Base-by-base conservation (phyloP, 139 green algal genomes). In the Coelastrella sp. region DNA sequence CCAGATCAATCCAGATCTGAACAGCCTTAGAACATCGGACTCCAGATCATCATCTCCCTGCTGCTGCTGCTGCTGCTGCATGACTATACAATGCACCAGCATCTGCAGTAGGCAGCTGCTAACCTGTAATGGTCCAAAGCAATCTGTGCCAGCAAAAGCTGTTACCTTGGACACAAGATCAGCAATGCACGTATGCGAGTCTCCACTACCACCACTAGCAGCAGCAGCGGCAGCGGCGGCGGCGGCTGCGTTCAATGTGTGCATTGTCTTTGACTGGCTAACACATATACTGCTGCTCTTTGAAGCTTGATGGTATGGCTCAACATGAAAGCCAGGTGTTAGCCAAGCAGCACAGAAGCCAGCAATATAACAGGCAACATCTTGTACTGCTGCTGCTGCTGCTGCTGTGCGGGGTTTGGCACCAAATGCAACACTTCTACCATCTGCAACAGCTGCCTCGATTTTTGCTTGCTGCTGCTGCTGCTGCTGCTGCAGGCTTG, bases 41-140 rank as follows among this genome's bases (percentile, higher is more conserved):
- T 15, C 43, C 73, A 48, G 5, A 30, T 23, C 32, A 19, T 59
- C 25, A n/a, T n/a, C 25, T 19, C 50, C 6, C 76, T 48, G 30
- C 62, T 64, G 41, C 60, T 76, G 78, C 60, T 84, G 77, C 59
- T 84, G 77, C 60, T 66, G 78, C n/a, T 84, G 78, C 5, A 35
- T 11, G 62, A 8, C 40, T 32, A 11, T 32, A 13, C 7, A 53
- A 53, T 76, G 78, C 78, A 76, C 37, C 76, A 84, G 60, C 78
- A 75, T 84, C 62, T 75, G 41, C 62, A 84, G 11, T 27, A 84
- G 23, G 78, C 78, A 66, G 62, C 78, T 64, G 60, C 60, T 34
- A 21, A 84, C 6, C 37, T 40, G 19, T 35, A 84, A 30, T 9
- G 35, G 78, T 9, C 78, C 78, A 34, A 43, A 84, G 2, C 2